phyloP scores from a whole-genome alignment of 345 rosid genomes.

The Hypericum perforatum region DNA sequence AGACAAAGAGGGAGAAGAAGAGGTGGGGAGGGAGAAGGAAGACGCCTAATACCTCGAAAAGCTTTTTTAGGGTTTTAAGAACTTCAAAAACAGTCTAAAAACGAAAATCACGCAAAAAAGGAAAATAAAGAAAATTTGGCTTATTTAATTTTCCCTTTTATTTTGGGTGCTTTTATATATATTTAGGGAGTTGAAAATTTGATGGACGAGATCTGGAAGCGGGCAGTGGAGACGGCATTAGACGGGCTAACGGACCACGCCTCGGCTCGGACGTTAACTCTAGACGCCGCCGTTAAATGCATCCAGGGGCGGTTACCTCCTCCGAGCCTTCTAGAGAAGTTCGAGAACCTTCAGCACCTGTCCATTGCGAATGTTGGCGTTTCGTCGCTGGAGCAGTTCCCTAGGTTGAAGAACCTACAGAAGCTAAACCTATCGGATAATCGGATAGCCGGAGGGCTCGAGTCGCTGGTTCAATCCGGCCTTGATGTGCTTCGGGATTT shows the following conservation, averaged over 20 bases:
- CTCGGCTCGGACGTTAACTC: conserved; percentile 36
- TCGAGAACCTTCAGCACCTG: conserved; percentile 51
- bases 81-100: no score
- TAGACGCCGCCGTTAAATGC: conserved; percentile 74
- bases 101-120: no score
- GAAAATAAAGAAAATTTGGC: no score
- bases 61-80: no score
- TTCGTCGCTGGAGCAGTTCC: conserved; percentile 62
- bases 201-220: conserved; percentile 84
- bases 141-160: no score
- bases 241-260: conserved; percentile 44
- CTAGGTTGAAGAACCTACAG: conserved; percentile 43
- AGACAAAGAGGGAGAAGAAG: no score
- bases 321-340: conserved; percentile 40
- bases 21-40: no score
- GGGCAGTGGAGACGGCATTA: conserved; percentile 59
- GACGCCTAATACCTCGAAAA: no score
- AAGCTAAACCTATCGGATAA: conserved; percentile 61
- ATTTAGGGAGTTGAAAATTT: background rate
- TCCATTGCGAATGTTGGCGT: conserved; percentile 59
- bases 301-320: conserved; percentile 52
- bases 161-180: no score
- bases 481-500: conserved; percentile 53
- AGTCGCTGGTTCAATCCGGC: conserved; percentile 56
- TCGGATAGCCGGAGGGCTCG: conserved; percentile 57